A percentile compares a stretch with the other conserved stretches of the same genome.
Evolutionary conservation across 139 green algal species (phyloP).

Genomic region (Pycnococcus provasolii): DNA sequence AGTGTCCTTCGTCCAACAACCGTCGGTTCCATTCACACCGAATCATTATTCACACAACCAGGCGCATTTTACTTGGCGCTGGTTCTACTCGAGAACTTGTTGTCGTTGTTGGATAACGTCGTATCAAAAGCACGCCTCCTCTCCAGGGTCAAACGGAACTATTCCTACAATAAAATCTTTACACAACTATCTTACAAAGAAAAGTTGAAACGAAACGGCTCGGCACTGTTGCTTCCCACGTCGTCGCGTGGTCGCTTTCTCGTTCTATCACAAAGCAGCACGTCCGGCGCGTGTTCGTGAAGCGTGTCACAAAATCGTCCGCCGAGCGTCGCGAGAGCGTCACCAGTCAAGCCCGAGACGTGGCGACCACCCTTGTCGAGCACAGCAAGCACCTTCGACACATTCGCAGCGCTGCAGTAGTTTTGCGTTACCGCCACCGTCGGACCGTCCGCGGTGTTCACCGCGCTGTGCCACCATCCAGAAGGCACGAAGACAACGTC

Average conservation of each 20-base stretch:
- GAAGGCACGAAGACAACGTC: slow-evolving; percentile 42
- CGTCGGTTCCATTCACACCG: too few relatives aligned
- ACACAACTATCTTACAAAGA: neutral
- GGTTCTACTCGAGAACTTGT: too few relatives aligned
- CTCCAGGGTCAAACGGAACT: too few relatives aligned
- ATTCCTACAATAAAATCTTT: neutral
- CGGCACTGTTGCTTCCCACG: neutral
- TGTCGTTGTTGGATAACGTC: too few relatives aligned
- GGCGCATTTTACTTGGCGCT: too few relatives aligned
- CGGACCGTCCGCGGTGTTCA: slow-evolving; percentile 34
- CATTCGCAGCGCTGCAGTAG: slow-evolving; percentile 1
- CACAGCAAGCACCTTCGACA: slow-evolving; percentile 14
- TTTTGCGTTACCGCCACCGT: slow-evolving; percentile 41
- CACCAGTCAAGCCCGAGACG: neutral
- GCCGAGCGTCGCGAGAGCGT: neutral
- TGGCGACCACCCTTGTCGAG: neutral
- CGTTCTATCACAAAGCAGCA: neutral
- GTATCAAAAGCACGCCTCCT: too few relatives aligned
- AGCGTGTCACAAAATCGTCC: neutral
- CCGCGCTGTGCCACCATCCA: slow-evolving; percentile 44
- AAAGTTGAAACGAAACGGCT: slow-evolving; percentile 2
- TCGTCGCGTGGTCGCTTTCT: neutral
- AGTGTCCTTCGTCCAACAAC: too few relatives aligned
- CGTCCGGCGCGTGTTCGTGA: neutral
- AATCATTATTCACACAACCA: too few relatives aligned